Conservation (phyloP, 345 rosid genomes). For the Diplotaxis tenuifolia region DNA sequence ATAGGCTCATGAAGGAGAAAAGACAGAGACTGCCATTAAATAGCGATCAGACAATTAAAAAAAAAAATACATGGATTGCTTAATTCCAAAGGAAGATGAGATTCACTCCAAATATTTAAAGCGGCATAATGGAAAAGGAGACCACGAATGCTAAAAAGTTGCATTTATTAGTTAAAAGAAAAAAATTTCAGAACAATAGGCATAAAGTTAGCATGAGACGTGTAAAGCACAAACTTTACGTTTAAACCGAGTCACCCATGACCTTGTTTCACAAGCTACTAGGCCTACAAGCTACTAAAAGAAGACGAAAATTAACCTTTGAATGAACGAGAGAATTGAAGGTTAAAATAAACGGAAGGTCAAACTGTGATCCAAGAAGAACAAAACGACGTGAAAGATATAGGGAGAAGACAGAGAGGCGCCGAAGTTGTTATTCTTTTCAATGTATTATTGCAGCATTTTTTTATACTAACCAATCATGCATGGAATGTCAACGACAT, state of each 20-base stretch:
- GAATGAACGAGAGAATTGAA: not conserved
- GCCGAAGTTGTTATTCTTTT: not conserved
- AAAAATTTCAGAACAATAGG: not conserved
- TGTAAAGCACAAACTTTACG: constrained; percentile 25
- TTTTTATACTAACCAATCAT: not conserved
- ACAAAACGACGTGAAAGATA: not conserved
- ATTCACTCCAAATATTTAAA: not conserved
- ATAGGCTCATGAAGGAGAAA: not conserved
- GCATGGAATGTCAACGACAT: not conserved
- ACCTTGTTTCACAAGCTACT: not conserved
- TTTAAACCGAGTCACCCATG: constrained; percentile 14
- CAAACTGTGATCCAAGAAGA: not conserved
- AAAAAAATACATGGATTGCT: not conserved
- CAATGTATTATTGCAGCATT: not conserved
- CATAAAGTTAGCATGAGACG: constrained; percentile 11
- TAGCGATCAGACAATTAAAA: not conserved
- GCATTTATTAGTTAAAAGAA: constrained; percentile 12
- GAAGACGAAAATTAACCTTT: not conserved
- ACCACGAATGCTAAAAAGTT: constrained; percentile 9
- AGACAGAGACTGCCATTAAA: not conserved
- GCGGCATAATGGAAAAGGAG: constrained; percentile 4
- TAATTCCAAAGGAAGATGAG: constrained; percentile 25
- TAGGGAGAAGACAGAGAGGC: not conserved
- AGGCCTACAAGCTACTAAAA: not conserved
- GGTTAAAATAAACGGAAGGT: not conserved